phyloP scores from a whole-genome alignment of 192 early-diverging fungal genomes.

The Entomortierella parvispora region DNA sequence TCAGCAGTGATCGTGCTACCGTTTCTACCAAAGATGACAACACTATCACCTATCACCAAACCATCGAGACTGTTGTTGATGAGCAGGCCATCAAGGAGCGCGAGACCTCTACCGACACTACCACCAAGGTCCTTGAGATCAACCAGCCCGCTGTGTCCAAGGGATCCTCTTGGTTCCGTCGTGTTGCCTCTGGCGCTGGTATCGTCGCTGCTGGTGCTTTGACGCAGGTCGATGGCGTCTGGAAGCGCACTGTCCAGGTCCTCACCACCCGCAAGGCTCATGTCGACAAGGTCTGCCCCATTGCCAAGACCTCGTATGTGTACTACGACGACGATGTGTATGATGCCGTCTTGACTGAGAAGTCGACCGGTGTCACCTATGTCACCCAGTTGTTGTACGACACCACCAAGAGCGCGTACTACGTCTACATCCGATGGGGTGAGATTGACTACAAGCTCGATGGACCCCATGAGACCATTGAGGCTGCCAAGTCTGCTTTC shows the following conservation, averaged over 20 bases:
- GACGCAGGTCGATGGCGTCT: conserved; percentile 18
- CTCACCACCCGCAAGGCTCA: conserved; percentile 33
- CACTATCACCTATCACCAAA: background rate
- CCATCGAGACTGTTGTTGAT: conserved; percentile 6
- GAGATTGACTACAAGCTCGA: conserved; percentile 37
- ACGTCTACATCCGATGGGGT: conserved; percentile 23
- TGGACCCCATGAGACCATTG: conserved; percentile 30
- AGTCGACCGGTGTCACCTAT: conserved; percentile 15
- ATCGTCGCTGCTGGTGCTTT: conserved; percentile 10
- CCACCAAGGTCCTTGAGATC: background rate
- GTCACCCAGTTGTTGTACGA: conserved; percentile 27
- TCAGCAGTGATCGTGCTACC: background rate
- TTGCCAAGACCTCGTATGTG: conserved; percentile 18
- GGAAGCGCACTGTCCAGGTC: conserved; percentile 29
- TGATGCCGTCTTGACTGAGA: conserved; percentile 16
- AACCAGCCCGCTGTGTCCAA: conserved; percentile 13
- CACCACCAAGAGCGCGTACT: conserved; percentile 10
- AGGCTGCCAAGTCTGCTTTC: conserved; percentile 33
- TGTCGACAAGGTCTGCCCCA: conserved; percentile 17
- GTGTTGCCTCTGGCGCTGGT: background rate
- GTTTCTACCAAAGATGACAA: background rate
- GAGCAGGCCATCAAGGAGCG: conserved; percentile 13
- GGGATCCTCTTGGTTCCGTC: conserved; percentile 22
- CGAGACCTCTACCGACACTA: background rate
- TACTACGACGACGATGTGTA: conserved; percentile 34